Conservation (phyloP, 345 rosid genomes). For the Balakata baccata region DNA sequence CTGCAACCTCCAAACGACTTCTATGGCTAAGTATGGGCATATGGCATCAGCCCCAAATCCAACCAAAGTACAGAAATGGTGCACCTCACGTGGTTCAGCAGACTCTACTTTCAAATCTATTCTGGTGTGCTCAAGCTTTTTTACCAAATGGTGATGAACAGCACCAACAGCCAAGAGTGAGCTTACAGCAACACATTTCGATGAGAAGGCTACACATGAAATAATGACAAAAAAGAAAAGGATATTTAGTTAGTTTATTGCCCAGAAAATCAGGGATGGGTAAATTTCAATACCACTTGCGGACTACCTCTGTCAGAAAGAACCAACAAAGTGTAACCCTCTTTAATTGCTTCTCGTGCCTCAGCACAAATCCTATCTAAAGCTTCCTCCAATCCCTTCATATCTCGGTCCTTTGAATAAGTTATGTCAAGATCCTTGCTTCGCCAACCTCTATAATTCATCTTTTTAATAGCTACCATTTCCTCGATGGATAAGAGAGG, state of each 20-base stretch:
- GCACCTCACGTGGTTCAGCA: conserved; percentile 99
- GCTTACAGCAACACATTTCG: conserved; percentile 81
- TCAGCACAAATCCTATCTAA: conserved; percentile 85
- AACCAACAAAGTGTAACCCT: conserved; percentile 79
- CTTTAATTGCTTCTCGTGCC: conserved; percentile 78
- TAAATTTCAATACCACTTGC: conserved; percentile 3
- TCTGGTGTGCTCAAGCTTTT: conserved; percentile 80
- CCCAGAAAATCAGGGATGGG: not conserved
- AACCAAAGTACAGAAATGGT: conserved; percentile 94
- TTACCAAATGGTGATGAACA: conserved; percentile 93
- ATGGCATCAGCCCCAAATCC: conserved; percentile 99
- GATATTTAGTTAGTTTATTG: conserved; percentile 3
- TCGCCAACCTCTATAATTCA: conserved; percentile 88
- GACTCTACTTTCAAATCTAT: conserved; percentile 91
- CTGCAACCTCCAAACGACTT: conserved; percentile 83
- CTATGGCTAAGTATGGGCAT: conserved; percentile 88
- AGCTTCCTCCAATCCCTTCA: conserved; percentile 88
- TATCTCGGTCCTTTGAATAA: conserved; percentile 66
- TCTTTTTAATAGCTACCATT: conserved; percentile 83
- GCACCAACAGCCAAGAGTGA: conserved; percentile 99
- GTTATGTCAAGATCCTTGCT: conserved; percentile 89
- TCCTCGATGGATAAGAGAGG: conserved; percentile 77
- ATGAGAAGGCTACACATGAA: conserved; percentile 61
- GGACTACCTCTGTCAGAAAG: conserved; percentile 98
- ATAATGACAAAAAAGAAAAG: not conserved